phyloP scores from a whole-genome alignment of 495 filamentous ascomycete genomes.

The Lasiosphaeria hispida region DNA sequence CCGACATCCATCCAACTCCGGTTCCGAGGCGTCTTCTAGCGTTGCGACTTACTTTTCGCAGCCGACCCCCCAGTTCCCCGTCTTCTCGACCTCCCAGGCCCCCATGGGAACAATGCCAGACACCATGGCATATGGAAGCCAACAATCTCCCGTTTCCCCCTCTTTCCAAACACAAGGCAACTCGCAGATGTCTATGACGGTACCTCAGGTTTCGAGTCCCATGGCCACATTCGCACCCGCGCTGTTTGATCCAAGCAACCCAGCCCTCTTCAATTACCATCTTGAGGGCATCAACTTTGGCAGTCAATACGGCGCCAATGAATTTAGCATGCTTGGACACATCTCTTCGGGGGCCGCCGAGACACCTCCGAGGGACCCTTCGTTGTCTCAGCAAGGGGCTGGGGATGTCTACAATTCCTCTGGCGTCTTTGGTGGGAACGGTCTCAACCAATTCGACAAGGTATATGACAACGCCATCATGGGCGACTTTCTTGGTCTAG shows the following conservation, averaged over 20 bases:
- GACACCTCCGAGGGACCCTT: slow-evolving; percentile 65
- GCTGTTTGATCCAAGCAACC: slow-evolving; percentile 86
- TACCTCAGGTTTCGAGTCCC: slow-evolving; percentile 31
- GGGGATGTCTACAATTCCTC: slow-evolving; percentile 40
- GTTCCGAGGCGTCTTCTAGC: slow-evolving; percentile 34
- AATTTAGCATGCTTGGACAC: slow-evolving; percentile 91
- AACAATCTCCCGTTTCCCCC: slow-evolving; percentile 69
- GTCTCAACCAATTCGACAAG: slow-evolving; percentile 41
- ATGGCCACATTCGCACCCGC: slow-evolving; percentile 52
- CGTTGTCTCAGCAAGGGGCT: slow-evolving; percentile 36
- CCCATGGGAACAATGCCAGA: slow-evolving; percentile 40
- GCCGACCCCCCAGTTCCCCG: slow-evolving; percentile 36
- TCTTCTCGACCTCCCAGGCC: slow-evolving; percentile 28
- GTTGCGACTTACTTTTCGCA: slow-evolving; percentile 37
- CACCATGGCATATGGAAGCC: slow-evolving; percentile 53
- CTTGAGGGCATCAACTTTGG: slow-evolving; percentile 91
- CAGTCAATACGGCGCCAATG: slow-evolving; percentile 88
- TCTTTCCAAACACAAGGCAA: slow-evolving; percentile 50
- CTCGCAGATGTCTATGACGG: slow-evolving; percentile 28
- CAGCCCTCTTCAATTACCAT: slow-evolving; percentile 89
- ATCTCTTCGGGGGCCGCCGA: slow-evolving; percentile 86
- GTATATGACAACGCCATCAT: slow-evolving; percentile 41
- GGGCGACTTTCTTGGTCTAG: slow-evolving; percentile 41
- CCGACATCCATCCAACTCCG: slow-evolving; percentile 30
- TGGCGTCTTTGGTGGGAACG: slow-evolving; percentile 44